Base-by-base conservation (phyloP, 192 early-diverging fungal genomes). In the Coemansia pectinata region DNA sequence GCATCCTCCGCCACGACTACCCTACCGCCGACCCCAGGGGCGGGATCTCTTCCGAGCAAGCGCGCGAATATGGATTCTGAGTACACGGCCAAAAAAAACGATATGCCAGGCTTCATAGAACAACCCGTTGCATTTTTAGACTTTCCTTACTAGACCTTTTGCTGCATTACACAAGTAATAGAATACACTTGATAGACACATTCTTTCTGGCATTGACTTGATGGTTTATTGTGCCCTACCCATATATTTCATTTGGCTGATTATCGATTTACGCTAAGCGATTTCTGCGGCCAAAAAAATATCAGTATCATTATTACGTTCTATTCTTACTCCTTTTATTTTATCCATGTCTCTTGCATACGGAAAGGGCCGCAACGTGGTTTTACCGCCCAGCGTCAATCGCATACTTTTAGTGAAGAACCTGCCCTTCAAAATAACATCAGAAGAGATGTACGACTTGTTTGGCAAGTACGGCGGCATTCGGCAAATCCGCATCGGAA, bases 391-490 rank as follows among this genome's bases (percentile, higher is more conserved):
- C 48, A 96, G 94, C 80, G 97, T 99, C 29, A 99, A 99, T 79
- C 87, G 97, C 53, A 92, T 93, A 5, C 87, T 99, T 17, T 91
- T 97, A 65, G 93, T 99, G 9, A 90, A 94, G 45, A 98, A 99
- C 79, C 85, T 99, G 36, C 95, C 97, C 12, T 99, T 94, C 86
- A 97, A 97, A 83, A 96, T 98, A 71, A 94, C 97, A 9, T 70
- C 91, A 0, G 97, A 97, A 69, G 97, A 99, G 71, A 90, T 99
- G 90, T 99, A 94, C 72, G 97, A 99, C 72, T 86, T 99, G 50
- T 99, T 99, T 90, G 96, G 96, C 59, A 95, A 92, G 81, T 98
- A 97, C 79, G 95, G 95, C 17, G 89, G 94, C 1, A 94, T 97
- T 63, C 86, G 97, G 57, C 97, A 99, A 86, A 95, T 99, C 40